Conservation (phyloP, 2,329 filamentous ascomycete species). For the Alternaria brassicicola region DNA sequence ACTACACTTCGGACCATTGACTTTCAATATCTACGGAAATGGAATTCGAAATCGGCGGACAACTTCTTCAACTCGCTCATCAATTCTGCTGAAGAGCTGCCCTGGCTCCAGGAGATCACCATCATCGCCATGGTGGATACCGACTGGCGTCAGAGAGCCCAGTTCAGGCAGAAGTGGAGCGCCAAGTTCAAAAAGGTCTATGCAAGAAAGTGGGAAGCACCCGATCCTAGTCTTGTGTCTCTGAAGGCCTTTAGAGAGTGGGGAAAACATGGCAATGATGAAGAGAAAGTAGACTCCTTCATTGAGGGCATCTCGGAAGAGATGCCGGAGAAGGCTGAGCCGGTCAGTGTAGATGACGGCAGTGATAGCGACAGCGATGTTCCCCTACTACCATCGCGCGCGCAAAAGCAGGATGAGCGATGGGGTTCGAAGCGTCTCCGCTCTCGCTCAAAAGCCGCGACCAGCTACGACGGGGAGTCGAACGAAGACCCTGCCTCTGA, state of each 20-base stretch:
- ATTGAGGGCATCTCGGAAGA: slow-evolving; percentile 27
- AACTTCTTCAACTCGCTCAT: slow-evolving; percentile 81
- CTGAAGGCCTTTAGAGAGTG: slow-evolving; percentile 52
- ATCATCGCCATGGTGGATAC: slow-evolving; percentile 77
- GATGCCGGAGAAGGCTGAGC: not conserved
- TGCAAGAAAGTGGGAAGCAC: slow-evolving; percentile 57
- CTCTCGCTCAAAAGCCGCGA: slow-evolving; percentile 31
- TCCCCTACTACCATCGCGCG: slow-evolving; percentile 28
- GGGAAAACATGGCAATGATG: slow-evolving; percentile 32
- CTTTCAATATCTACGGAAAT: slow-evolving; percentile 77
- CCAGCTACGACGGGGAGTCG: slow-evolving; percentile 40
- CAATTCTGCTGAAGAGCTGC: slow-evolving; percentile 69
- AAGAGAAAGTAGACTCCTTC: slow-evolving; percentile 30
- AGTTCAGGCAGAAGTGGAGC: slow-evolving; percentile 80
- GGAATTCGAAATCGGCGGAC: slow-evolving; percentile 71
- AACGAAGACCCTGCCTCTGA: slow-evolving; percentile 35
- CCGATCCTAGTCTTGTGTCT: slow-evolving; percentile 52
- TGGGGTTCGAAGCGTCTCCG: slow-evolving; percentile 43
- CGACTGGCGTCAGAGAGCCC: slow-evolving; percentile 78
- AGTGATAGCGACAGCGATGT: slow-evolving; percentile 37
- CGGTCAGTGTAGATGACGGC: slow-evolving; percentile 1
- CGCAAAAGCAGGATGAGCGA: slow-evolving; percentile 28
- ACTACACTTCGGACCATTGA: slow-evolving; percentile 71
- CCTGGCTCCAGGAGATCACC: slow-evolving; percentile 69
- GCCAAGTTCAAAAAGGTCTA: slow-evolving; percentile 72